A percentile compares a stretch with the other conserved stretches of the same genome.
phyloP scores from a whole-genome alignment of 2,329 filamentous ascomycete species.

The Aspergillus fumigatiaffinis region DNA sequence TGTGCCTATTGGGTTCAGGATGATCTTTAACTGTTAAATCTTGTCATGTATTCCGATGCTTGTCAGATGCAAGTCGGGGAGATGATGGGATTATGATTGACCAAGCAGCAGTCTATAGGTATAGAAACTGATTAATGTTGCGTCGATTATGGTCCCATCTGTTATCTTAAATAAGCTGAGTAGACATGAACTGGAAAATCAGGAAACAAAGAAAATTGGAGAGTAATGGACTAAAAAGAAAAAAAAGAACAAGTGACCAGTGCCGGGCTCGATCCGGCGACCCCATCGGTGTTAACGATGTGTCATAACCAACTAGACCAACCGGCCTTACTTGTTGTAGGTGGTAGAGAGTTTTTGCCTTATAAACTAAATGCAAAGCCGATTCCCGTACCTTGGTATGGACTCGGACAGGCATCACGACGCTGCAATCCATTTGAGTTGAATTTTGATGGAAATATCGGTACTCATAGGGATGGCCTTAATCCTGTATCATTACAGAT shows the following conservation, averaged over 20 bases:
- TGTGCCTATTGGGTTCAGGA: conserved; percentile 10
- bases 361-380: too few species aligned
- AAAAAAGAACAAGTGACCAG: neutral
- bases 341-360: accelerated
- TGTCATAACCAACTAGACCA: conserved; percentile 32
- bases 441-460: too few species aligned
- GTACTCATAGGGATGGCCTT: too few species aligned
- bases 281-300: conserved; percentile 31
- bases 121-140: neutral
- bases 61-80: neutral
- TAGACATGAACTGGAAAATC: neutral
- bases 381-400: too few species aligned
- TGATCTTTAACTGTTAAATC: conserved; percentile 14
- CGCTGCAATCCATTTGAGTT: too few species aligned
- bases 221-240: neutral
- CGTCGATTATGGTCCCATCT: too few species aligned
- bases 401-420: too few species aligned
- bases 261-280: conserved; percentile 21
- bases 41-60: too few species aligned
- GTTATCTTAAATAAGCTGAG: too few species aligned
- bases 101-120: neutral
- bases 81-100: neutral
- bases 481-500: too few species aligned
- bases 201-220: neutral
- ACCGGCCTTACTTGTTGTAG: conserved; percentile 12